phyloP scores from a whole-genome alignment of 2,329 filamentous ascomycete species.

The Cercospora canescens region DNA sequence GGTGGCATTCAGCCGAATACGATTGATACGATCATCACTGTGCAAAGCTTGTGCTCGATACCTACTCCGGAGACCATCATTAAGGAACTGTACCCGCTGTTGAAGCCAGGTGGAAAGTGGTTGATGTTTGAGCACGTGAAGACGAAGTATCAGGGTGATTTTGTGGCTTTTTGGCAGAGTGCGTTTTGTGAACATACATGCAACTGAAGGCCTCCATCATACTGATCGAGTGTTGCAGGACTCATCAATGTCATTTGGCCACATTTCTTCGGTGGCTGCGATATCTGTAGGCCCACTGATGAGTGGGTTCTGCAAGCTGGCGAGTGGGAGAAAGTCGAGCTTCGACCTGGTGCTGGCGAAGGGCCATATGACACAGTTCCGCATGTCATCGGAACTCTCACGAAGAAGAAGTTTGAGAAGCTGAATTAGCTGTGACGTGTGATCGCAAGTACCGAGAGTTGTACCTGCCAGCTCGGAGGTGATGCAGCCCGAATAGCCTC shows the following conservation, averaged over 20 bases:
- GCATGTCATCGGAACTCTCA: conserved; percentile 36
- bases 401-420: conserved; percentile 29
- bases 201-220: background rate
- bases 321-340: conserved; percentile 37
- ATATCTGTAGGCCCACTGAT: conserved; percentile 37
- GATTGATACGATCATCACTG: conserved; percentile 60
- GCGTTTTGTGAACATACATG: no score
- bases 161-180: conserved; percentile 40
- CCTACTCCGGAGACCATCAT: conserved; percentile 60
- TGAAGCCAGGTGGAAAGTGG: conserved; percentile 64
- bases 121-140: conserved; percentile 64
- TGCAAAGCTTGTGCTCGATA: conserved; percentile 65
- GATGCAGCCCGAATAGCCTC: background rate
- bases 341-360: conserved; percentile 33
- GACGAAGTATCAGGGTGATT: conserved; percentile 35
- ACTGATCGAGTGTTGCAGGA: conserved; percentile 19
- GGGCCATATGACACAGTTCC: conserved; percentile 38
- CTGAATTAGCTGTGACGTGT: conserved; percentile 5
- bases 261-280: conserved; percentile 37
- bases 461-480: background rate
- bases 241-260: conserved; percentile 38
- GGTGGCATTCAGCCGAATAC: conserved; percentile 53
- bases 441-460: background rate
- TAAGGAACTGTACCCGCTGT: conserved; percentile 55
- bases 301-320: conserved; percentile 37